Conservation (phyloP, 345 rosid genomes). For the Heritiera littoralis region DNA sequence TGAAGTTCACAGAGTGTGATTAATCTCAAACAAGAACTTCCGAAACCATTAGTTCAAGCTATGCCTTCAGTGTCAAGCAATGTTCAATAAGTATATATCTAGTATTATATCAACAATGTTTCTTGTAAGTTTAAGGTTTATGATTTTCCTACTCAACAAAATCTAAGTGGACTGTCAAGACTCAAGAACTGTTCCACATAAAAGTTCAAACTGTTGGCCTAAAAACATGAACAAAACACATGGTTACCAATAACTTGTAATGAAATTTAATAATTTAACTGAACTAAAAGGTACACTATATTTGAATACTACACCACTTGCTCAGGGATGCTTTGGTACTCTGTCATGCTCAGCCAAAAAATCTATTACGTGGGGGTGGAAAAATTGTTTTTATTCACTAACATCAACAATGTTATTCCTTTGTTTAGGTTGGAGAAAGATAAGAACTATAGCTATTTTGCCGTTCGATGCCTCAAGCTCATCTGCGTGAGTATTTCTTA, state of each 20-base stretch:
- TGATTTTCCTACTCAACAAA: not conserved
- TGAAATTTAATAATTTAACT: not conserved
- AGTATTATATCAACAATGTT: not conserved
- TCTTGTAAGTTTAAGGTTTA: not conserved
- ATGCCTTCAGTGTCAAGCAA: not conserved
- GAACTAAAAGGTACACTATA: not conserved
- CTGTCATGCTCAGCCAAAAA: not conserved
- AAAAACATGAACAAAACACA: not conserved
- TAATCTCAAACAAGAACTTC: not conserved
- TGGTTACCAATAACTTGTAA: not conserved
- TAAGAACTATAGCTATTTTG: constrained; percentile 62
- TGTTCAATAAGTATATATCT: not conserved
- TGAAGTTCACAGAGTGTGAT: not conserved
- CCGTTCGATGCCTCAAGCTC: constrained; percentile 72
- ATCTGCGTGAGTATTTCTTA: constrained; percentile 53
- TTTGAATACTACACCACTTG: not conserved
- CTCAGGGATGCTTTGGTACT: not conserved
- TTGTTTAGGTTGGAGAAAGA: constrained; percentile 79
- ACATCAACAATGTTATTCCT: not conserved
- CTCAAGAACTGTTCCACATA: not conserved
- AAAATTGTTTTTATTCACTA: not conserved
- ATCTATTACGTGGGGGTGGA: not conserved
- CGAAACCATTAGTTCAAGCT: not conserved
- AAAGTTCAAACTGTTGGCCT: not conserved
- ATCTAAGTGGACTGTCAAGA: not conserved